Evolutionary conservation across 768 basidiomycete species (phyloP), one percentile per base, ranked within the genome.

Genomic region (Kwoniella europaea): DNA sequence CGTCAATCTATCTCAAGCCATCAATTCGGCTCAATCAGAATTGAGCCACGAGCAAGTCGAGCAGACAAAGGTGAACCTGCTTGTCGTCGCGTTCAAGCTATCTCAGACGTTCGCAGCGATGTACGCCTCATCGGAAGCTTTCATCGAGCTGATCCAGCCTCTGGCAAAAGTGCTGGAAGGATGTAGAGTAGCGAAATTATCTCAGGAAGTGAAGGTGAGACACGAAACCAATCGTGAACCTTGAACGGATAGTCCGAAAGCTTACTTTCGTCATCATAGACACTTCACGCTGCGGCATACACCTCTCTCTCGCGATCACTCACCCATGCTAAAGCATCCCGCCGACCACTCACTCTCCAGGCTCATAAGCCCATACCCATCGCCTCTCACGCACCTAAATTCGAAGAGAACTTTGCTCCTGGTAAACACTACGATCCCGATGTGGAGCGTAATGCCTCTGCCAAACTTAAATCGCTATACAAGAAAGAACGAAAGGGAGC

Each of bases 401-500:
- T 99, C 84, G 94, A 95, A 77, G 83, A 82, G 44, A 79, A 83
- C 71, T 85, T 82, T 74, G 76, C 79, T 44, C 82, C 82, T 68
- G 82, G 79, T 64, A 79, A 78, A 35, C 82, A 80, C 50, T 91
- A 91, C 79, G 97, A 98, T 83, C 95, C 96, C 10, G 94, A 99
- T 83, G 89, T 89, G 71, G 94, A 96, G 78, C 89, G 92, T 52
- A 94, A 93, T 80, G 92, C 92, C 74, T 89, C 90, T 0, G 85
- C 90, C 68, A 98, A 98, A 83, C 84, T 99, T 78, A 90, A 91
- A 66, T 88, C 88, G 52, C 89, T 94, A 81, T 91, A 94, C 86
- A 95, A 95, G 85, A 91, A 98, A 85, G 97, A 98, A 86, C 86
- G 88, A 80, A 98, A 98, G 86, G 95, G 97, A 55, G 97, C 97